Base-by-base conservation (phyloP, 257 asterid genomes). In the Pogostemon cablin region DNA sequence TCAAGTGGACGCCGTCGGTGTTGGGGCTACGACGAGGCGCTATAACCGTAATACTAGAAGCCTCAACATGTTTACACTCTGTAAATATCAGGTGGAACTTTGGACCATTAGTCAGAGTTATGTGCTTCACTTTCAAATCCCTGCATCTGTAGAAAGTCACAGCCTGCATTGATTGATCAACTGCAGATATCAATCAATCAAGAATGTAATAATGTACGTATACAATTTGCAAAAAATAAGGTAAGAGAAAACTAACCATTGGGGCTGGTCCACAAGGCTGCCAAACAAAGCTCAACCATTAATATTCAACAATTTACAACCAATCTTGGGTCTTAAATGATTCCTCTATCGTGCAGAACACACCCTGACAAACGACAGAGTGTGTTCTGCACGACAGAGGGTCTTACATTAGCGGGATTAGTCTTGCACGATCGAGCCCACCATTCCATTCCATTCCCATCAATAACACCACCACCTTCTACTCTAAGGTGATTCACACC, bases 191-290 rank as follows among this genome's bases (percentile, higher is more conserved):
- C 39, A 67, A 56, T 60, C 59, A 58, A 10, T 20, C 20, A 68
- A 68, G 46, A 12, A 50, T 50, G 40, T 2, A 38, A 4, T 38
- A 46, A 43, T 42, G 20, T 12, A 2, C 7, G 55, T 12, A 32
- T 8, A 55, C 15, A 50, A 68, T 11, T 9, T 60, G 44, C 4
- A 49, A 59, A 15, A 62, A 54, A 9, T 17, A 54, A 17, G 11
- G 35, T 46, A 65, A 9, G 37, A 76, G 62, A 25, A 25, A 25
- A 79, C 92, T 86, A 62, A 91, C 98, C 80, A 88, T 87, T 80
- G 98, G 97, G 47, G 97, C 92, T 63, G 74, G 86, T n/a, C 78
- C 74, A 78, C 97, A 91, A n/a, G 87, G 97, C 99, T 93, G 95
- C 85, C 75, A 85, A 78, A 65, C 7, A 55, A 73, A 72, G 67